A percentile compares a stretch with the other conserved stretches of the same genome.
These are phyloP conservation scores for Paecilomyces variotii DNA, from an alignment of 2,329 filamentous ascomycete species.

Conservation along the genomic window DNA sequence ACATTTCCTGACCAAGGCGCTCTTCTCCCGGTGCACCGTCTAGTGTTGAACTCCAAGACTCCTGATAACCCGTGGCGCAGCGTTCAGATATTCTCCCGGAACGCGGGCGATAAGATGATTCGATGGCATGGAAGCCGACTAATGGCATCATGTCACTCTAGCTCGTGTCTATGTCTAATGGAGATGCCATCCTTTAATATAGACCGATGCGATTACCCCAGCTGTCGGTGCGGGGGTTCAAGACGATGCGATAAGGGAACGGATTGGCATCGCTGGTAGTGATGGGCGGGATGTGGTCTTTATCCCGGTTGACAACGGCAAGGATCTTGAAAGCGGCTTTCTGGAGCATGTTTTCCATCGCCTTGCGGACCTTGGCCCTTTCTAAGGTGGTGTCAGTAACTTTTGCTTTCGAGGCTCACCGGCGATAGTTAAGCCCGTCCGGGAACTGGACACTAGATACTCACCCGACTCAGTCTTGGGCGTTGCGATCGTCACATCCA, in stretches of 20 bases:
- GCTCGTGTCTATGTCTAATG: not conserved
- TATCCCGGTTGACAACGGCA: conserved; percentile 76
- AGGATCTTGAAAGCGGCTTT: conserved; percentile 87
- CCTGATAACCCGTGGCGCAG: not conserved
- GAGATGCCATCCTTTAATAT: conserved; percentile 41
- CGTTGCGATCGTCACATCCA: conserved; percentile 88
- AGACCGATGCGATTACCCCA: conserved; percentile 76
- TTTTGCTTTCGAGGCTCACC: not conserved
- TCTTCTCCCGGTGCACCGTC: not conserved
- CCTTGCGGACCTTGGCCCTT: conserved; percentile 75
- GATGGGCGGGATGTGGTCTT: conserved; percentile 94
- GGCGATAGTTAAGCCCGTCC: not conserved
- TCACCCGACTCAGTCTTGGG: conserved; percentile 80
- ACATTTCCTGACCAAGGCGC: not conserved
- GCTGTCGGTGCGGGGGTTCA: conserved; percentile 72
- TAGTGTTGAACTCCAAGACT: not conserved
- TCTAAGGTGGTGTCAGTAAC: conserved; percentile 44
- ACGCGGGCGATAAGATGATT: not conserved
- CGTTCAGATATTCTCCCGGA: not conserved
- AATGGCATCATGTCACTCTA: not conserved
- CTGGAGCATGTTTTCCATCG: conserved; percentile 83
- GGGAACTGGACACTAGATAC: conserved; percentile 19
- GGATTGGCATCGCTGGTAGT: conserved; percentile 87
- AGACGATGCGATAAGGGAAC: conserved; percentile 86
- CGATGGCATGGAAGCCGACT: not conserved